Percentiles rank a stretch among this genome's conserved stretches.
phyloP scores from a whole-genome alignment of 495 filamentous ascomycete species.

The Penicillium mononematosum region DNA sequence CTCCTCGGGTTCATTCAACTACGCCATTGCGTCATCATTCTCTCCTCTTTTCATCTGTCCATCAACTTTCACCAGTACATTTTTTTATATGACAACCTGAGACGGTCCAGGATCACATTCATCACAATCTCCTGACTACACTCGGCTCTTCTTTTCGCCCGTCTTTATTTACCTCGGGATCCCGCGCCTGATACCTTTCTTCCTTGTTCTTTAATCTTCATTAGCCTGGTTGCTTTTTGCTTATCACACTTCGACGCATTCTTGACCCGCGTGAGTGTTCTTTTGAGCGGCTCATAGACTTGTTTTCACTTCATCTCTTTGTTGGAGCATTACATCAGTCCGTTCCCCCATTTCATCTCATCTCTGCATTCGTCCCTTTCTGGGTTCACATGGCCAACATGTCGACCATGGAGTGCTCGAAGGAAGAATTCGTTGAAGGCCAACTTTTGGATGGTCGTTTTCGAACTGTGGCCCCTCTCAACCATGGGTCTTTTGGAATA shows the following conservation, averaged over 20 bases:
- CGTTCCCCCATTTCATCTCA: constrained; percentile 6
- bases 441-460: constrained; percentile 82
- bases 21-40: constrained; percentile 44
- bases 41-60: constrained; percentile 56
- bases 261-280: constrained; percentile 29
- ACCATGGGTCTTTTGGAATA: constrained; percentile 98
- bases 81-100: constrained; percentile 64
- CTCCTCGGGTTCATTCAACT: constrained; percentile 44
- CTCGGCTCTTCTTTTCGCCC: constrained; percentile 21
- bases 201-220: constrained; percentile 41
- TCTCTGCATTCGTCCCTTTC: constrained; percentile 32
- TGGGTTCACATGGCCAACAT: constrained; percentile 35
- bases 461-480: constrained; percentile 86
- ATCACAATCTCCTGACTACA: constrained; percentile 18
- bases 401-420: constrained; percentile 73
- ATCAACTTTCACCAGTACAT: constrained; percentile 51
- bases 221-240: constrained; percentile 41
- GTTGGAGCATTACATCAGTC: constrained; percentile 21
- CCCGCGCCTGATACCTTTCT: constrained; percentile 34
- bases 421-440: constrained; percentile 68
- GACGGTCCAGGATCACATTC: constrained; percentile 25
- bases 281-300: constrained; percentile 34
- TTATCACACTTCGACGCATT: constrained; percentile 36
- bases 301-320: constrained; percentile 18
- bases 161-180: constrained; percentile 27